phyloP scores from a whole-genome alignment of 2,329 filamentous ascomycete species.

The Nothomitra cinnamomea region DNA sequence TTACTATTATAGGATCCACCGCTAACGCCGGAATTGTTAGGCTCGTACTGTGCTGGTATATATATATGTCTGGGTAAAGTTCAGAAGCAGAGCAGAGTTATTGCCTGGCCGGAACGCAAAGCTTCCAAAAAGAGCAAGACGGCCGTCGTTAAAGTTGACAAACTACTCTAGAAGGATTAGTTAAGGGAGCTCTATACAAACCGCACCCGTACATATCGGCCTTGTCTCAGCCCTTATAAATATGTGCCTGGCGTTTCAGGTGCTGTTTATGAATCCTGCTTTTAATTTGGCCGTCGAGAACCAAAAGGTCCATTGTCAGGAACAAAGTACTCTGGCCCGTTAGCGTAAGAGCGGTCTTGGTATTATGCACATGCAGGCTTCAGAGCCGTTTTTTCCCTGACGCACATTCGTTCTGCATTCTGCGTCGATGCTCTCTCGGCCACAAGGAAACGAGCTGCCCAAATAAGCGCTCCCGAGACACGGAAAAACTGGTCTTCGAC shows the following conservation, averaged over 20 bases:
- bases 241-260: conserved; percentile 1
- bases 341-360: no score
- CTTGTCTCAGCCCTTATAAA: background rate
- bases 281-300: background rate
- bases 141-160: no score
- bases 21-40: no score
- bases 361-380: background rate
- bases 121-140: background rate
- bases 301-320: no score
- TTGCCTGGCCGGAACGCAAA: no score
- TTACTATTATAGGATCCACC: no score
- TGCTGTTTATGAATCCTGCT: background rate
- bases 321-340: no score
- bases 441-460: background rate
- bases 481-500: conserved; percentile 2
- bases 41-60: no score
- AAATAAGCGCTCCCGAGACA: background rate
- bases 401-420: background rate
- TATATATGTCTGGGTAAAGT: no score
- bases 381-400: background rate
- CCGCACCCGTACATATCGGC: no score
- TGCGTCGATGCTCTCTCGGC: background rate
- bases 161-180: background rate
- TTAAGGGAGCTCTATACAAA: background rate
- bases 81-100: no score